phyloP scores from a whole-genome alignment of 2,329 filamentous ascomycete species.

The Talaromyces marneffei region DNA sequence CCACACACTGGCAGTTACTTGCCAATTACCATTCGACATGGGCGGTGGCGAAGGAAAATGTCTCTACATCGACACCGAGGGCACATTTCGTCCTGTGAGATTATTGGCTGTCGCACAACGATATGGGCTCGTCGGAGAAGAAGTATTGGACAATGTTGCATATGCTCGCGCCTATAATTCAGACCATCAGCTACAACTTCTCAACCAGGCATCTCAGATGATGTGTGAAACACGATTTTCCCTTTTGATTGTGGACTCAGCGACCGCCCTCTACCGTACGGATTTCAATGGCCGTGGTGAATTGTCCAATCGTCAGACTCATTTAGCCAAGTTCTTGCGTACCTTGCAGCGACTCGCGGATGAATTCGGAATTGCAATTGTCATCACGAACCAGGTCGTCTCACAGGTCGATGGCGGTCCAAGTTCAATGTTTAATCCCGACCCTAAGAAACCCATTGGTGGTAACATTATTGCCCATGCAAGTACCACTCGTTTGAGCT shows the following conservation, averaged over 20 bases:
- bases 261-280: conserved; percentile 89
- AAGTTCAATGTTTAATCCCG: conserved; percentile 97
- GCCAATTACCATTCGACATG: conserved; percentile 97
- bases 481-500: conserved; percentile 84
- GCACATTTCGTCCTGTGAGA: conserved; percentile 89
- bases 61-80: conserved; percentile 96
- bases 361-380: conserved; percentile 91
- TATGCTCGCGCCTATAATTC: conserved; percentile 98
- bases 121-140: conserved; percentile 90
- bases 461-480: conserved; percentile 98
- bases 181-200: conserved; percentile 89
- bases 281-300: conserved; percentile 97
- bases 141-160: conserved; percentile 96
- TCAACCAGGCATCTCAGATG: conserved; percentile 94
- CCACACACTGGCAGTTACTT: conserved; percentile 96
- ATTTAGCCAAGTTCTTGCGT: conserved; percentile 47
- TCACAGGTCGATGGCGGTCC: conserved; percentile 96
- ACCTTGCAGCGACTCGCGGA: conserved; percentile 51
- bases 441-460: conserved; percentile 98
- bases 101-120: conserved; percentile 87
- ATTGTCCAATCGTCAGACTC: conserved; percentile 76
- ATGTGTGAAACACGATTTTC: conserved; percentile 99
- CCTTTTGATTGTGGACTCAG: conserved; percentile 89
- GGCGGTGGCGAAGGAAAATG: conserved; percentile 97
- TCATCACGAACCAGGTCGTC: conserved; percentile 98